Percentiles rank a stretch among this genome's conserved stretches.
Evolutionary conservation across 768 basidiomycete genomes (phyloP).

Genomic region (Trichaptum fuscoviolaceum): DNA sequence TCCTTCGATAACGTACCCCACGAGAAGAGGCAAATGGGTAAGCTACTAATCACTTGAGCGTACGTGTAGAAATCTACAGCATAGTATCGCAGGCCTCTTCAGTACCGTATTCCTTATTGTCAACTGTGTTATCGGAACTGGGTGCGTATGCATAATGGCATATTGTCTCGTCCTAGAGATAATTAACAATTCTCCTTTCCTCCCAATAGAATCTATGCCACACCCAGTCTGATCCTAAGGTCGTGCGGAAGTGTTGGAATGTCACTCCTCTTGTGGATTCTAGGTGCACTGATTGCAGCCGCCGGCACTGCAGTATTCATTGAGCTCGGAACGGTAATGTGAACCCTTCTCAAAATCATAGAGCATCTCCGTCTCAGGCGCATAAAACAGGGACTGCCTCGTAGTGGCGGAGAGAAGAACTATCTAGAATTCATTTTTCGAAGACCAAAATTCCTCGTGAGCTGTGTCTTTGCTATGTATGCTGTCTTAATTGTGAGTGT

Average conservation of each 20-base stretch:
- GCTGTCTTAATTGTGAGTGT: slow-evolving; percentile 49
- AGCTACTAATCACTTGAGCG: not conserved
- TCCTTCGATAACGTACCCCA: slow-evolving; percentile 2
- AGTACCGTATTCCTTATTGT: slow-evolving; percentile 65
- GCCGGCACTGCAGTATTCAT: slow-evolving; percentile 67
- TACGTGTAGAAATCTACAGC: not conserved
- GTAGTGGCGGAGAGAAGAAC: slow-evolving; percentile 72
- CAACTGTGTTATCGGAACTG: slow-evolving; percentile 74
- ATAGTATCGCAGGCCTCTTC: not conserved
- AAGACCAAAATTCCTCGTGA: slow-evolving; percentile 53
- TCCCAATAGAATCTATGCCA: slow-evolving; percentile 58
- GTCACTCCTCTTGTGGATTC: slow-evolving; percentile 63
- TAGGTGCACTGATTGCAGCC: slow-evolving; percentile 59
- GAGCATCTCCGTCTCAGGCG: not conserved
- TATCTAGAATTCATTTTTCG: slow-evolving; percentile 67
- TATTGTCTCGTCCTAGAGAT: not conserved
- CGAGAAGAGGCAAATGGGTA: slow-evolving; percentile 1
- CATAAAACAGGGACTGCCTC: slow-evolving; percentile 50
- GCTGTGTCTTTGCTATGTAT: slow-evolving; percentile 55
- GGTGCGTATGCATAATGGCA: slow-evolving; percentile 33
- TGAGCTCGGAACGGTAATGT: slow-evolving; percentile 64
- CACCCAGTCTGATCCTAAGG: slow-evolving; percentile 63
- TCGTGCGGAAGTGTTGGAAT: slow-evolving; percentile 68
- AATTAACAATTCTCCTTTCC: not conserved
- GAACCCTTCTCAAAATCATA: slow-evolving; percentile 2